phyloP scores from a whole-genome alignment of 2,329 filamentous ascomycete genomes.

The Hymenoscyphus infarciens region DNA sequence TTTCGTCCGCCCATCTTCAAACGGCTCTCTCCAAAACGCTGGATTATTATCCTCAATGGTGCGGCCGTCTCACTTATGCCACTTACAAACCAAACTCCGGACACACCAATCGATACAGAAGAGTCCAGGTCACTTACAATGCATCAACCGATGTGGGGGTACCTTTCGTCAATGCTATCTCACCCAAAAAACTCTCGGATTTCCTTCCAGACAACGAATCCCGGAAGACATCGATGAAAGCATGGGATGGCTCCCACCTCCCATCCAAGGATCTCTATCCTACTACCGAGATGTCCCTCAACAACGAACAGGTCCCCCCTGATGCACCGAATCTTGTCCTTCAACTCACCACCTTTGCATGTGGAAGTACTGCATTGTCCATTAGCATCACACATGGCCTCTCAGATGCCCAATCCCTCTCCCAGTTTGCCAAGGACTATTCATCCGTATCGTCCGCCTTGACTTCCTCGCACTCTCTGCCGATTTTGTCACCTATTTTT shows the following conservation, averaged over 20 bases:
- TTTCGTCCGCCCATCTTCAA: conserved; percentile 21
- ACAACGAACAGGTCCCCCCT: conserved; percentile 10
- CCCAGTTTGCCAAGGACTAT: conserved; percentile 44
- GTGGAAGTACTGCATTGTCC: conserved; percentile 41
- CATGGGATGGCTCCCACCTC: conserved; percentile 38
- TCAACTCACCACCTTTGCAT: conserved; percentile 41
- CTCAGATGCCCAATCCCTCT: conserved; percentile 43
- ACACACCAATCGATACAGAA: conserved; percentile 36
- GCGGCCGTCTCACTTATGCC: conserved; percentile 41
- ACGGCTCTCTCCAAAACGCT: conserved; percentile 37
- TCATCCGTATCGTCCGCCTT: conserved; percentile 33
- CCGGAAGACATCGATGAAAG: conserved; percentile 25
- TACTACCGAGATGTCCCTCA: conserved; percentile 36
- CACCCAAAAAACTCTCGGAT: conserved; percentile 29
- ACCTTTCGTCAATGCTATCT: conserved; percentile 37
- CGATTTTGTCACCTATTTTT: conserved; percentile 37
- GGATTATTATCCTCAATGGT: conserved; percentile 41
- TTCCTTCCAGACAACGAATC: conserved; percentile 34
- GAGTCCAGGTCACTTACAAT: conserved; percentile 39
- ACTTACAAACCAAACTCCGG: conserved; percentile 26
- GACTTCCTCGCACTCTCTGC: conserved; percentile 6
- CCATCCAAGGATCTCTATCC: conserved; percentile 37
- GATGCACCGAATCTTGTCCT: conserved; percentile 34
- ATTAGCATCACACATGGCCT: conserved; percentile 44
- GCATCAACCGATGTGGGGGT: conserved; percentile 41